Base-by-base conservation (phyloP, 345 rosid species). In the Fremontodendron californicum region DNA sequence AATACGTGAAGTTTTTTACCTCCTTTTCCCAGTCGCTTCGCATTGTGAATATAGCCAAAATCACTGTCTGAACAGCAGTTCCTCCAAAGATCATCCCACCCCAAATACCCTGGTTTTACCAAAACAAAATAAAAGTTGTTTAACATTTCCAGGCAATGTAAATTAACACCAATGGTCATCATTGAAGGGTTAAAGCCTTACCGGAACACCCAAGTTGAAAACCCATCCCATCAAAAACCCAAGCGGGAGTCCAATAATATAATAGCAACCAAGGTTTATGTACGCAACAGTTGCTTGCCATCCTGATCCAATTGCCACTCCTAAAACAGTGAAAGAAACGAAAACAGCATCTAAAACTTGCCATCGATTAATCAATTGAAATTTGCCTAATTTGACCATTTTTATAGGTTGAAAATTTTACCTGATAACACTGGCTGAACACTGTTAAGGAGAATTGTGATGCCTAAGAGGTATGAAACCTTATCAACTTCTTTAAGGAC, bases 291-390 rank as follows among this genome's bases (percentile, higher is more conserved):
- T 75, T 0, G 88, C 85, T 83, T 94, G 97, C 97, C 97, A 89
- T 46, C 98, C 98, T 0, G 92, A 90, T 45, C 97, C 98, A 10
- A 94, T 86, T 9, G 96, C 98, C 76, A 92, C 98, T 68, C 97
- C 97, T 93, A 78, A 8, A 7, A n/a, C 27, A 7, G 51, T 21
- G 46, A 42, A 19, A 66, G 18, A 39, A n/a, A 1, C 16, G 8
- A 39, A 35, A 65, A 39, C 48, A 10, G 19, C 11, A 1, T 12
- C 6, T 10, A 25, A 35, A 63, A 6, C 19, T 62, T 62, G 7
- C 21, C 1, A 52, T 52, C 7, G 10, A 58, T 9, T 3, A 58
- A 58, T 58, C 15, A 11, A 25, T 12, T 4, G 4, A 68, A 19
- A n/a, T n/a, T n/a, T 13, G 25, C 9, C 11, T 10, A 54, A 42